Evolutionary conservation across 164 flowering plant genomes (phyloP).

Genomic region (Kingdonia uniflora): DNA sequence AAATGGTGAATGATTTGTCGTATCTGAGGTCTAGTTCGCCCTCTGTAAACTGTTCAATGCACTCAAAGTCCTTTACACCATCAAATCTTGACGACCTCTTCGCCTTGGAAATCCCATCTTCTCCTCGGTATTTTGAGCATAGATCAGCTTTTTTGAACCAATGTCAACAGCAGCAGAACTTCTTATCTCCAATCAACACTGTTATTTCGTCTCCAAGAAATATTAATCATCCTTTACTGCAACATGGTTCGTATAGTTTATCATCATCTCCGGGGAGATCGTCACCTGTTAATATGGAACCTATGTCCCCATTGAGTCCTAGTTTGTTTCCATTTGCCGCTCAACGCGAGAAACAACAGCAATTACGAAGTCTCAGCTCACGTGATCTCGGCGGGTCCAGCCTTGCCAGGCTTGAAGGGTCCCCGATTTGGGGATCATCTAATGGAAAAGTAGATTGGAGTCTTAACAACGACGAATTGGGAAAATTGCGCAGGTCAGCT

Average conservation of each 20-base stretch:
- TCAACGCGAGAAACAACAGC: constrained; percentile 63
- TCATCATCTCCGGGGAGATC: constrained; percentile 58
- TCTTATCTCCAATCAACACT: constrained; percentile 73
- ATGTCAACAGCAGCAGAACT: constrained; percentile 75
- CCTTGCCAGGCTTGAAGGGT: constrained; percentile 31
- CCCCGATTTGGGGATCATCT: constrained; percentile 70
- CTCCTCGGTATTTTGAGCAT: constrained; percentile 67
- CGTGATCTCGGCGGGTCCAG: constrained; percentile 55
- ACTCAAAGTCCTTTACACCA: constrained; percentile 48
- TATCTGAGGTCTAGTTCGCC: constrained; percentile 28
- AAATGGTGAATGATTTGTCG: constrained; percentile 37
- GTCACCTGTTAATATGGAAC: constrained; percentile 79
- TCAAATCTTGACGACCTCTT: constrained; percentile 81
- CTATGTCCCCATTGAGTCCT: constrained; percentile 67
- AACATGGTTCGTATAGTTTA: constrained; percentile 44
- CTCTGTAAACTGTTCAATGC: constrained; percentile 39
- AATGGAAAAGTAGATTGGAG: constrained; percentile 69
- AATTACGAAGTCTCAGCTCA: constrained; percentile 71
- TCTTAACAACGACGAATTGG: constrained; percentile 42
- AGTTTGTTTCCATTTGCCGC: constrained; percentile 42
- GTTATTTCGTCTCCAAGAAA: constrained; percentile 51
- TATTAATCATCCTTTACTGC: constrained; percentile 56
- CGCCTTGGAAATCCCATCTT: constrained; percentile 51
- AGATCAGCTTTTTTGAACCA: constrained; percentile 67
- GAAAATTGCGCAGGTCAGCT: constrained; percentile 37